Conservation (phyloP, 768 basidiomycete species). For the Hygrophoropsis aurantiaca region DNA sequence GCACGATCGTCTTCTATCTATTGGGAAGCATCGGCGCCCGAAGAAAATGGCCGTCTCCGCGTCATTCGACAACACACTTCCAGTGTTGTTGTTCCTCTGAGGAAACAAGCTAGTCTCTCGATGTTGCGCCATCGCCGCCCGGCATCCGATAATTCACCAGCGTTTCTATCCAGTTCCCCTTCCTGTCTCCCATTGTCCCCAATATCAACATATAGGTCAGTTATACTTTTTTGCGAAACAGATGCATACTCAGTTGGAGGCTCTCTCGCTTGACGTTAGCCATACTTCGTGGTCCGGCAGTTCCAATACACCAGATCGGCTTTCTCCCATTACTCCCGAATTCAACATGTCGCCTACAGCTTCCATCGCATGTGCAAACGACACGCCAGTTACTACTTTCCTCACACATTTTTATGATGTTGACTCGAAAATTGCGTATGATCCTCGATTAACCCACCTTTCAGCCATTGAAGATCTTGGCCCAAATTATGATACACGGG, state of each 20-base stretch:
- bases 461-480: neutral
- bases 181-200: constrained; percentile 15
- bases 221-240: neutral
- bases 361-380: constrained; percentile 12
- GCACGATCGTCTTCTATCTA: no score
- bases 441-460: neutral
- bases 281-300: constrained; percentile 13
- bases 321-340: constrained; percentile 20
- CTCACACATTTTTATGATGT: constrained; percentile 10
- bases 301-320: constrained; percentile 9
- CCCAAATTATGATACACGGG: neutral
- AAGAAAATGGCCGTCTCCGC: no score
- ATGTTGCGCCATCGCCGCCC: neutral
- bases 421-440: neutral
- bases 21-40: no score
- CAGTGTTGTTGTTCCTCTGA: neutral
- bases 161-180: no score
- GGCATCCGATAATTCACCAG: neutral
- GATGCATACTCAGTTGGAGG: neutral
- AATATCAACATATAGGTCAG: constrained; percentile 25
- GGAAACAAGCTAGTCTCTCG: neutral
- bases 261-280: neutral
- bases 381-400: constrained; percentile 4
- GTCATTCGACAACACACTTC: no score
- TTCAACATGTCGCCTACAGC: constrained; percentile 7